Conservation (phyloP, 1,139 yeast species). For the Geotrichum histeridarum region DNA sequence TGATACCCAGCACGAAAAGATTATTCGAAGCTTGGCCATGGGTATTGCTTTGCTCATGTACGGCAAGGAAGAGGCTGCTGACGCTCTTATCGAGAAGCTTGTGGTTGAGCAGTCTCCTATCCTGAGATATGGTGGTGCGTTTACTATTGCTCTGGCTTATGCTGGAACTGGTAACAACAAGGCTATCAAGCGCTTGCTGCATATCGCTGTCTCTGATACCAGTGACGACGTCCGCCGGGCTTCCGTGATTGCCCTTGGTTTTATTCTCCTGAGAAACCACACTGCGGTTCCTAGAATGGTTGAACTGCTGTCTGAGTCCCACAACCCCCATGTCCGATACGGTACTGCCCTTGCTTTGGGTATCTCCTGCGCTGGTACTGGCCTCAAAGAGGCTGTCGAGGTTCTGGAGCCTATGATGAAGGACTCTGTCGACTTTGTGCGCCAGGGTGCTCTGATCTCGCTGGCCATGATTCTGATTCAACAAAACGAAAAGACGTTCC, state of each 20-base stretch:
- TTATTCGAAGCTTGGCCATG: conserved; percentile 83
- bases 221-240: conserved; percentile 96
- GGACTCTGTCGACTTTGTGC: conserved; percentile 94
- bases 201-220: conserved; percentile 94
- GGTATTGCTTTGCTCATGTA: conserved; percentile 84
- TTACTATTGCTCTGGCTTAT: conserved; percentile 88
- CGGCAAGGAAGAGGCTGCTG: conserved; percentile 82
- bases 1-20: conserved; percentile 94
- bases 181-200: conserved; percentile 81
- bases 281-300: conserved; percentile 94
- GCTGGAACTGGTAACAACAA: conserved; percentile 91
- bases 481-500: conserved; percentile 80
- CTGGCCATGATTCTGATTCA: conserved; percentile 88
- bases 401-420: conserved; percentile 88
- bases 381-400: conserved; percentile 80
- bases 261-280: conserved; percentile 82
- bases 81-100: conserved; percentile 60
- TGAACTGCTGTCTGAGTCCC: conserved; percentile 86
- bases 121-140: conserved; percentile 94
- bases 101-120: conserved; percentile 73
- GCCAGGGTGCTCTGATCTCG: conserved; percentile 96
- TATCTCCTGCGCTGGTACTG: conserved; percentile 95
- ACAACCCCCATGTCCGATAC: conserved; percentile 96
- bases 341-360: conserved; percentile 98
- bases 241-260: conserved; percentile 90